A percentile compares a stretch with the other conserved stretches of the same genome.
Conservation (phyloP, 495 filamentous ascomycete genomes). For the Aspergillus cristatus region DNA sequence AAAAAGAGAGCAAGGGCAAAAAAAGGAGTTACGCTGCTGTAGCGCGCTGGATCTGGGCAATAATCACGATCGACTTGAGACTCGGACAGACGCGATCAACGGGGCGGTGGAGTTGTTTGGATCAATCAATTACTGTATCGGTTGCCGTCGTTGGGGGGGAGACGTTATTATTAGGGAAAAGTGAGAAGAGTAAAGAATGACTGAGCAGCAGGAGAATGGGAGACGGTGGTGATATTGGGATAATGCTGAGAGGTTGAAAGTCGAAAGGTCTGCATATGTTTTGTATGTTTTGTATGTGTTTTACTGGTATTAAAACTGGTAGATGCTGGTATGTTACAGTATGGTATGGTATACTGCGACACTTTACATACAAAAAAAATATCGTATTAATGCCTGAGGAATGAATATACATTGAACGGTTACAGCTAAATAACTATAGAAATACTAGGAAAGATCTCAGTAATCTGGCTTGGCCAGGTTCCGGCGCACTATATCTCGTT, state of each 20-base stretch:
- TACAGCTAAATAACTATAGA: too few relatives aligned
- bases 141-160: neutral
- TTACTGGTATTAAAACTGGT: too few relatives aligned
- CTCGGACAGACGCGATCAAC: too few relatives aligned
- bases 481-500: too few relatives aligned
- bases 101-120: neutral
- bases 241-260: neutral
- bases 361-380: neutral
- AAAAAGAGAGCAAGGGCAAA: slow-evolving; percentile 8
- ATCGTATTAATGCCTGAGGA: neutral
- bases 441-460: too few relatives aligned
- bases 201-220: neutral
- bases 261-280: neutral
- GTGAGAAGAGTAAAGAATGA: neutral
- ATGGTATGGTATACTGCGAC: neutral
- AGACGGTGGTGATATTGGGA: neutral
- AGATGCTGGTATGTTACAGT: neutral
- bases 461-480: too few relatives aligned
- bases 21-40: slow-evolving; percentile 19
- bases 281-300: neutral
- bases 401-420: neutral
- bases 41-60: slow-evolving; percentile 12
- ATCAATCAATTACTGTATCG: too few relatives aligned
- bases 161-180: neutral
- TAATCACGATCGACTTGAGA: too few relatives aligned